Base-by-base conservation (phyloP, 1,284 basidiomycete genomes). In the Pseudozyma tsukubaensis region DNA sequence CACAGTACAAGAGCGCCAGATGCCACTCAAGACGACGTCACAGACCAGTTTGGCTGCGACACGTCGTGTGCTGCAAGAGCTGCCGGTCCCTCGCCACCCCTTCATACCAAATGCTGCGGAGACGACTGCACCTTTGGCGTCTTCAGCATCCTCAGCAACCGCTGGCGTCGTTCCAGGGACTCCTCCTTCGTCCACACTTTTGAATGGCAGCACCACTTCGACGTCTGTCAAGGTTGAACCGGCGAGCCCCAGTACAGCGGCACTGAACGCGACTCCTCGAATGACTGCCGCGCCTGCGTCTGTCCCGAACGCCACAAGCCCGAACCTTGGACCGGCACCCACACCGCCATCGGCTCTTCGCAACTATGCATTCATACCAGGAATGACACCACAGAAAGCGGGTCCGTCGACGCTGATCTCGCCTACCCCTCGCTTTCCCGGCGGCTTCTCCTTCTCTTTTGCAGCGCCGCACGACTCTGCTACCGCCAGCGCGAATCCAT, bases 341-440 rank as follows among this genome's bases (percentile, higher is more conserved):
- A 65, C 68, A 47, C 68, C 68, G 19, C 68, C 62, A 2, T 51
- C 55, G 2, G 61, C 32, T 11, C 68, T 71, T 29, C 61, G 53
- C 13, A 64, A 65, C 34, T 71, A 65, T 21, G 68, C 68, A 36
- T 71, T 65, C 51, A 71, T 71, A 10, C 68, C 68, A 12, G 59
- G 68, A 6, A 13, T 60, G 51, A 71, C 58, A 29, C 62, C 62
- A 8, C 58, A 61, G 42, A 39, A 50, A 36, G 39, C 59, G 21
- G 59, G 45, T 11, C 48, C 55, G 24, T 52, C 58, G 21, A 50
- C 58, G 4, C 5, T 65, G 21, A 39, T 50, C 5, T 65, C 68
- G 11, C 62, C 68, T 1, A 71, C 62, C n/a, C 68, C 68, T 12
- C 58, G 59, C 51, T 65, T 71, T 24, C 68, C 68, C 4, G 68